phyloP scores from a whole-genome alignment of 2,329 filamentous ascomycete species.

The Cordyceps cicadae region DNA sequence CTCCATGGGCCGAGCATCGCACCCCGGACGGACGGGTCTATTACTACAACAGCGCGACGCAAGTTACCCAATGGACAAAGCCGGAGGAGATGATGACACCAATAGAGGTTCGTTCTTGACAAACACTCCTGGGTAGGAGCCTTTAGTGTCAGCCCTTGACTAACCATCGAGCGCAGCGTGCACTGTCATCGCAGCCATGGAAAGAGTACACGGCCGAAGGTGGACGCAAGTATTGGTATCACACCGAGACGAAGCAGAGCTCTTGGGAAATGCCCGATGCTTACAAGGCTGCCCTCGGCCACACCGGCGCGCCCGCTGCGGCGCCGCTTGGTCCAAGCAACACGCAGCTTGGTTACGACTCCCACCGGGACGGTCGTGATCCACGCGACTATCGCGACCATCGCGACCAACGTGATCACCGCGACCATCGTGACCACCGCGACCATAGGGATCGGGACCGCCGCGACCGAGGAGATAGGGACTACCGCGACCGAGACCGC shows the following conservation, averaged over 20 bases:
- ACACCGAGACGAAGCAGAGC: constrained; percentile 83
- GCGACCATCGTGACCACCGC: constrained; percentile 13
- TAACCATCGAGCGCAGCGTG: constrained; percentile 48
- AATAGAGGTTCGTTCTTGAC: constrained; percentile 54
- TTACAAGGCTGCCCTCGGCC: constrained; percentile 63
- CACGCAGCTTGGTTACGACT: constrained; percentile 33
- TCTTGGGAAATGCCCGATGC: constrained; percentile 89
- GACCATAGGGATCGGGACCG: constrained; percentile 15
- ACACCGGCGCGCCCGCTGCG: constrained; percentile 39
- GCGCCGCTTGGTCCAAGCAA: constrained; percentile 33
- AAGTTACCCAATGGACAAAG: constrained; percentile 89
- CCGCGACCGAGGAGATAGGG: constrained; percentile 23
- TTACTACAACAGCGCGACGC: constrained; percentile 82
- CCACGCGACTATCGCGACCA: constrained; percentile 14
- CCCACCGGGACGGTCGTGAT: constrained; percentile 27
- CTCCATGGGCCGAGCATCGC: constrained; percentile 74
- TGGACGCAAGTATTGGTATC: constrained; percentile 91
- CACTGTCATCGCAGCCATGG: constrained; percentile 77
- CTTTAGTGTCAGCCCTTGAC: not conserved
- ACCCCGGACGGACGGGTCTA: constrained; percentile 78
- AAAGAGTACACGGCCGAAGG: constrained; percentile 83
- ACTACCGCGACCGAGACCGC: constrained; percentile 18
- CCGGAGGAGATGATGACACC: constrained; percentile 80
- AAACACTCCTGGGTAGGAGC: not conserved
- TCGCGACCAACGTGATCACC: constrained; percentile 15